phyloP scores from a whole-genome alignment of 495 filamentous ascomycete species.

The Neurospora intermedia region DNA sequence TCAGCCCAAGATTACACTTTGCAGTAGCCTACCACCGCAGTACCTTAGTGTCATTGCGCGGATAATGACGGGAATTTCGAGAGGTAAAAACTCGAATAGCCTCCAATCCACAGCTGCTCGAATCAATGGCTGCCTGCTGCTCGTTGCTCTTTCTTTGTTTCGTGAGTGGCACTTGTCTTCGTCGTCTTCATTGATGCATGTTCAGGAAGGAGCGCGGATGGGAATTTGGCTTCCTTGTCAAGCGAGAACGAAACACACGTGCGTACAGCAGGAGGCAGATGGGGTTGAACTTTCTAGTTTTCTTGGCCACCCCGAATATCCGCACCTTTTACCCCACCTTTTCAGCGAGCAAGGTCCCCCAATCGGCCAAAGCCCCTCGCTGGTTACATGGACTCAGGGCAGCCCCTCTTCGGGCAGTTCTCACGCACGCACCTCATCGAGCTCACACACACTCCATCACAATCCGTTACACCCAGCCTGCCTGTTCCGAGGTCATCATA shows the following conservation, averaged over 20 bases:
- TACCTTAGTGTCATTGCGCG: not conserved
- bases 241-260: not conserved
- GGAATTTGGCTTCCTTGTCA: not conserved
- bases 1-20: not conserved
- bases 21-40: not conserved
- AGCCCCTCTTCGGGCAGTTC: not conserved
- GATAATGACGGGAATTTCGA: not conserved
- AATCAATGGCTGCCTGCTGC: not conserved
- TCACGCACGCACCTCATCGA: not conserved
- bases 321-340: not conserved
- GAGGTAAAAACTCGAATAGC: not conserved
- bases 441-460: not conserved
- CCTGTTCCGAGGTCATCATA: not conserved
- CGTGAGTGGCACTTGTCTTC: not conserved
- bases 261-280: not conserved
- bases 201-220: not conserved
- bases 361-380: not conserved
- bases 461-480: not conserved
- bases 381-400: not conserved
- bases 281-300: not conserved
- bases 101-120: not conserved
- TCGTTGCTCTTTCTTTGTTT: not conserved
- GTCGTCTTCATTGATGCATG: not conserved
- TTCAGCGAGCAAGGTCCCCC: not conserved
- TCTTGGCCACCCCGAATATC: not conserved